phyloP scores from a whole-genome alignment of 2,329 filamentous ascomycete genomes.

The Alternaria burnsii region DNA sequence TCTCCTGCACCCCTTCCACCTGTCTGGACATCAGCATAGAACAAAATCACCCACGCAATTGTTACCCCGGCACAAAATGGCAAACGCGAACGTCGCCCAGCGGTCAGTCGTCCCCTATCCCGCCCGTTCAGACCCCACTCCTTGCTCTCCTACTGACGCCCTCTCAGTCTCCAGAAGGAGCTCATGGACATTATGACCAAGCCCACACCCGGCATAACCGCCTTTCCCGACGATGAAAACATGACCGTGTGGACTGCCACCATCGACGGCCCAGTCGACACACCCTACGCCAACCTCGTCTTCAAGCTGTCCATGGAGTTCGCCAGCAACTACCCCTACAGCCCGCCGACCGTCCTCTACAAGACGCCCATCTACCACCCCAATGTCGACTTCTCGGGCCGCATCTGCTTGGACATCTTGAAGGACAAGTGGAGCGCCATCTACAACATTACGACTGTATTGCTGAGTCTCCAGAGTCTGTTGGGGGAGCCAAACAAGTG shows the following conservation, averaged over 20 bases:
- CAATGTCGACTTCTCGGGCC: constrained; percentile 95
- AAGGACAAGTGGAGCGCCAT: constrained; percentile 99
- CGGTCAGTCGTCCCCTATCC: constrained; percentile 48
- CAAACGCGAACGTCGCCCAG: constrained; percentile 58
- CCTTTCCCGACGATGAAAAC: constrained; percentile 93
- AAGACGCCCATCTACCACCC: constrained; percentile 99
- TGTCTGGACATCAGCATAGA: constrained; percentile 1
- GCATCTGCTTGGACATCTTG: constrained; percentile 96
- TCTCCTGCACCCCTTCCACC: neutral
- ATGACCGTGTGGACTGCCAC: constrained; percentile 88
- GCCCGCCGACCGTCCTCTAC: constrained; percentile 90
- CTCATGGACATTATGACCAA: constrained; percentile 99
- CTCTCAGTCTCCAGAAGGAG: constrained; percentile 85
- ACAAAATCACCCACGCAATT: neutral
- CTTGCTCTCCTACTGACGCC: constrained; percentile 15
- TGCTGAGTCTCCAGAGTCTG: constrained; percentile 92
- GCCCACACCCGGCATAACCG: constrained; percentile 89
- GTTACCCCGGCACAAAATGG: constrained; percentile 29
- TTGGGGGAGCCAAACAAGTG: constrained; percentile 99
- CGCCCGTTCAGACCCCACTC: constrained; percentile 50
- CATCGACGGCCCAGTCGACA: constrained; percentile 88
- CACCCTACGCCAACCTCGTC: constrained; percentile 85
- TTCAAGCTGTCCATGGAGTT: constrained; percentile 95
- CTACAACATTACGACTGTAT: constrained; percentile 93
- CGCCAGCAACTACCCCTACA: constrained; percentile 91